Base-by-base conservation (phyloP, 306 rosid genomes). In the Carpinus fangiana region DNA sequence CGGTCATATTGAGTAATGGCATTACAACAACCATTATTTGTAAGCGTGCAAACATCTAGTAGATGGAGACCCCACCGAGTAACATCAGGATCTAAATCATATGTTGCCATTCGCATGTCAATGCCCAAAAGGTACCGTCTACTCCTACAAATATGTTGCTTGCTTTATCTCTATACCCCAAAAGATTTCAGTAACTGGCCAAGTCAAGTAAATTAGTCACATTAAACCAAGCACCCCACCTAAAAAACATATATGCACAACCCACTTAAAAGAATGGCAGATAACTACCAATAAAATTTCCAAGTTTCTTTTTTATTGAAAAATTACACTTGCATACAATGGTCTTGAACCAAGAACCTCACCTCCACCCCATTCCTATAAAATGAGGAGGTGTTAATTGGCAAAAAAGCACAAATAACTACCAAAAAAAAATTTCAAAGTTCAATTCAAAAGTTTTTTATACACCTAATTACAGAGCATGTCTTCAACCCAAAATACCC, bases 51-150 rank as follows among this genome's bases (percentile, higher is more conserved):
- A 80, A 60, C 96, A 87, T 91, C 97, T 76, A 95, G 86, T 36
- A 87, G 96, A 89, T 95, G 97, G 57, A 95, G 93, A 66, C 92
- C 93, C 99, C 99, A 95, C 23, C 96, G 88, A 73, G 82, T 83
- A 59, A 93, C 92, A 73, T 95, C 99, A 8, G 97, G 97, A 87
- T 95, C 98, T 74, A 88, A 36, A 6, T 92, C 81, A 83, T 82
- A 81, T 0, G 90, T 60, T 67, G 79, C 74, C 96, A 91, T 88
- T 73, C 52, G 65, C 28, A 12, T 52, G 66, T 74, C 59, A 72
- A 60, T 76, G 75, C 75, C 84, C 76, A 78, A 83, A 75, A 71
- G 76, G 34, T 76, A 69, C 74, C 56, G 70, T 56, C 72, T n/a
- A 62, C 73, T 61, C 79, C 78, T 59, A 56, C 73, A 76, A 84